Conservation (phyloP, 2,329 filamentous ascomycete species). For the Botryosphaeria dothidea region DNA sequence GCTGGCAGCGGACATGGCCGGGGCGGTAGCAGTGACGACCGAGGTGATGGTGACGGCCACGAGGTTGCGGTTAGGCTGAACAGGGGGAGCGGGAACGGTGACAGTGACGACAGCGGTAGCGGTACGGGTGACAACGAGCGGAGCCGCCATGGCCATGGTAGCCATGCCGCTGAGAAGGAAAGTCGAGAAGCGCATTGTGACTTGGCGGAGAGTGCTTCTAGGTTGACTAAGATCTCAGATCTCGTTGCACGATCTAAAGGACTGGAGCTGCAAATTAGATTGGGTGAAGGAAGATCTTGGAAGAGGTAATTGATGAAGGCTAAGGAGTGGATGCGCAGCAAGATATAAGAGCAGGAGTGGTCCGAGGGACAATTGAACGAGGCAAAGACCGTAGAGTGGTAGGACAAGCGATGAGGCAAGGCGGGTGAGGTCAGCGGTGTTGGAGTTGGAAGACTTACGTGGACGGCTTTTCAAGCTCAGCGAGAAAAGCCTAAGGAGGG, state of each 20-base stretch:
- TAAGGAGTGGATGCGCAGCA: neutral
- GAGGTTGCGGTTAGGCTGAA: neutral
- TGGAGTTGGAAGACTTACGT: slow-evolving; percentile 5
- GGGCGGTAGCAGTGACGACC: neutral
- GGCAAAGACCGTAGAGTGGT: neutral
- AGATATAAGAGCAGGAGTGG: neutral
- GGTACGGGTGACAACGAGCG: neutral
- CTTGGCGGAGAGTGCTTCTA: neutral
- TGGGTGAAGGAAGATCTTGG: neutral
- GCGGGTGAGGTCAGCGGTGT: neutral
- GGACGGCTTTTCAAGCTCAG: slow-evolving; percentile 15
- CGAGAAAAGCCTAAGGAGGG: slow-evolving; percentile 1
- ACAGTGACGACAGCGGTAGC: neutral
- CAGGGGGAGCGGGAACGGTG: neutral
- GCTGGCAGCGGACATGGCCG: too few species aligned
- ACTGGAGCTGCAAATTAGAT: neutral
- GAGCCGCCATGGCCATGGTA: neutral
- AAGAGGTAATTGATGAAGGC: neutral
- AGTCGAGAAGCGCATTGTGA: slow-evolving; percentile 5
- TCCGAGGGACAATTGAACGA: neutral
- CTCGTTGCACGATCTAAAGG: neutral
- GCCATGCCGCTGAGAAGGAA: neutral
- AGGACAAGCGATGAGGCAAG: neutral
- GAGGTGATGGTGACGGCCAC: neutral
- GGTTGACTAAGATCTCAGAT: neutral